Evolutionary conservation across 345 rosid species (phyloP), one percentile per base, ranked within the genome.

Genomic region (Euphorbia lathyris): DNA sequence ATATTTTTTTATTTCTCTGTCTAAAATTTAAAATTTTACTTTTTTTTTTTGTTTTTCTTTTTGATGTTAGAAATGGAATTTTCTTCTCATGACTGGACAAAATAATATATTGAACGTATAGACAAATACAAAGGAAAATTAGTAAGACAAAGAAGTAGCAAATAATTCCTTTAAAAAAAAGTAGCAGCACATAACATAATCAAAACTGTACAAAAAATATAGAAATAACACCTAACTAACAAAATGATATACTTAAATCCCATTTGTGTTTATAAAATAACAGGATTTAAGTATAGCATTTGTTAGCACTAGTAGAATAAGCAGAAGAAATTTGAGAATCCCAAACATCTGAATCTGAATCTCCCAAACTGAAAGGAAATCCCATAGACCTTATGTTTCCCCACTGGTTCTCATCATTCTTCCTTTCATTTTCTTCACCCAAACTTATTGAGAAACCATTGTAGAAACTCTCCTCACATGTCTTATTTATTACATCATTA

Each of bases 361-460:
- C 34, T 5, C 85, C 79, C 83, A 85, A 77, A 52, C 77, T 86
- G 82, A 85, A 85, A 17, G 94, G 94, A 38, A 89, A 85, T n/a
- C 83, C 84, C 3, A 83, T 78, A 0, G 89, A 65, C 34, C 79
- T 48, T 2, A 71, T 63, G 0, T 6, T 69, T 8, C 79, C 80
- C 87, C 81, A 81, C 60, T 70, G 78, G 63, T 23, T 68, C 36
- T 45, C 55, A 6, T 70, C 79, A 7, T 73, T 77, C 75, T 76
- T 83, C 74, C 77, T 82, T 40, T 45, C 45, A 4, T 60, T 73
- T 12, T 69, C 82, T 19, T 73, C 79, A 23, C 64, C 76, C 30
- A 80, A 48, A 77, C 75, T 71, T 23, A 80, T 68, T 1, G 86
- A 86, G 77, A 79, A 85, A 47, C 79, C 81, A 23, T 29, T 75